A percentile compares a stretch with the other conserved stretches of the same genome.
Evolutionary conservation across 306 rosid genomes (phyloP).

Genomic region (Quercus aquifolioides): DNA sequence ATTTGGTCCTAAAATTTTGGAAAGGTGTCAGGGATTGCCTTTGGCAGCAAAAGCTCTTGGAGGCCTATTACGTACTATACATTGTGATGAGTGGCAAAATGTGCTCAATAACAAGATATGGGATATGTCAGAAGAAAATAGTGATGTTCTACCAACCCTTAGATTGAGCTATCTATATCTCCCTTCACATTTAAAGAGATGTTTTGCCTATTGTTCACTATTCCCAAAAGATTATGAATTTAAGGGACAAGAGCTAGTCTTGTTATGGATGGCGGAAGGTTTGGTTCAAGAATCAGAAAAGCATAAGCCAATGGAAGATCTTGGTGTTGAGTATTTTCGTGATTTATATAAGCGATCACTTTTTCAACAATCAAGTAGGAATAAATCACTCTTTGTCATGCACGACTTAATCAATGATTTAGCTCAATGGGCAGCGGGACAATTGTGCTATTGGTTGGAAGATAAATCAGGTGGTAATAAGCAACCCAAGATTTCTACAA

Average conservation of each 20-base stretch:
- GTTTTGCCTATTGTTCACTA: constrained; percentile 12
- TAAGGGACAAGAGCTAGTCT: not conserved
- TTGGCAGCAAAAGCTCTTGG: not conserved
- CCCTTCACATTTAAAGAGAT: not conserved
- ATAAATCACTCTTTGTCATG: not conserved
- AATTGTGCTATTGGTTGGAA: accelerated
- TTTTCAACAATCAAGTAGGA: not conserved
- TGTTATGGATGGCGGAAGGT: not conserved
- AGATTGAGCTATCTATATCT: constrained; percentile 2
- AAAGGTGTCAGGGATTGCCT: not conserved
- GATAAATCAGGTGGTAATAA: no score
- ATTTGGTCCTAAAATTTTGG: not conserved
- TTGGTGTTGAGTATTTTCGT: not conserved
- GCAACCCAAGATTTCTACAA: not conserved
- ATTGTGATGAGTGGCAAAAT: not conserved
- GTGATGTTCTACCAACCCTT: not conserved
- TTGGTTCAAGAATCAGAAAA: not conserved
- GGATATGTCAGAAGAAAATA: not conserved
- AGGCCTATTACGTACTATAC: not conserved
- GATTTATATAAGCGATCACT: not conserved
- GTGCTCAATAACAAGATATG: not conserved
- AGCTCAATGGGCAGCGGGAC: not conserved
- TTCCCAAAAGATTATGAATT: not conserved
- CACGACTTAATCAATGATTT: constrained; percentile 13
- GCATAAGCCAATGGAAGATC: not conserved